Base-by-base conservation (phyloP, 1,139 yeast species). In the Debaryomyces sp. region DNA sequence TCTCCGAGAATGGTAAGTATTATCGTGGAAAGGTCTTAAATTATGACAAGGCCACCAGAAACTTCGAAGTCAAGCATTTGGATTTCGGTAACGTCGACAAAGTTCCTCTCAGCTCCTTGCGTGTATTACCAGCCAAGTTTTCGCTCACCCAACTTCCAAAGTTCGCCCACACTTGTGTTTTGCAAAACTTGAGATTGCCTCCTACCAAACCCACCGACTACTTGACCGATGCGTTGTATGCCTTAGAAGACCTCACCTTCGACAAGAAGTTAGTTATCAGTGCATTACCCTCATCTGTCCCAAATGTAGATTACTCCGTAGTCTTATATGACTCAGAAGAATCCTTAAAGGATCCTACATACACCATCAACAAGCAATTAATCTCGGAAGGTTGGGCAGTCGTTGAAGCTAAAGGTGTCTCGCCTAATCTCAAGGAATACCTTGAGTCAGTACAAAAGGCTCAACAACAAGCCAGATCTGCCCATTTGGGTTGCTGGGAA, bases 401-500 rank as follows among this genome's bases (percentile, higher is more conserved):
- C 48, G 86, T 87, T 38, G 80, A 80, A 49, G 64, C 69, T 13
- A 76, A 73, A 33, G 8, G 13, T 18, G 12, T 21, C 17, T 35
- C 27, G 13, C 66, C 66, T 4, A 59, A 71, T 8, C 69, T 73
- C 46, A 68, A 67, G 45, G 68, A 66, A 34, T 67, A 70, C 43
- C 73, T 74, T 51, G 63, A 65, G 22, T 77, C 67, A 39, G 64
- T 85, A 43, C 61, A 77, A 50, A 58, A 61, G 37, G 74, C 68
- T 9, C 84, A 82, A 62, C 55, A 59, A 34, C 49, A 55, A 15
- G 94, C 94, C 29, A 82, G 77, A 62, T 52, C 67, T 8, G 68
- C 64, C 37, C 87, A 82, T 52, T 64, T 71, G 37, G 95, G 95
- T 9, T 86, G 90, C 60, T 88, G 95, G 95, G 86, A 86, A 66